These are phyloP conservation scores for Ceratobasidium sp. DNA, from an alignment of 1,284 basidiomycete genomes.

Conservation along the genomic window DNA sequence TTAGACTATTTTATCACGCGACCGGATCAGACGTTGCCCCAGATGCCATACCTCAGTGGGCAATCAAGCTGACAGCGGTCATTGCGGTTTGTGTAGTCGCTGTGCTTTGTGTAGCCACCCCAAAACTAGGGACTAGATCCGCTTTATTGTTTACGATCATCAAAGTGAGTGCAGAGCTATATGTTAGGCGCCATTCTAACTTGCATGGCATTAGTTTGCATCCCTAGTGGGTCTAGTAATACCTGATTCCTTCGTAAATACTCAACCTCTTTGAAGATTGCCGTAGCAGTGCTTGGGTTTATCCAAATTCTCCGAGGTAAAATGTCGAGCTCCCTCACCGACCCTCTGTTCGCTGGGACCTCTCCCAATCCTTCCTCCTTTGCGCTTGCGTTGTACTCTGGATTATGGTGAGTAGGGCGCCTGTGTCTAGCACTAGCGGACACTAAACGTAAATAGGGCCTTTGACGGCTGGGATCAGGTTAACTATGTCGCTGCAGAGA, in stretches of 20 bases:
- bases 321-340: constrained; percentile 73
- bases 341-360: constrained; percentile 79
- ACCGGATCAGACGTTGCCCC: constrained; percentile 74
- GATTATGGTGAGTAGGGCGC: constrained; percentile 69
- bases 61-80: constrained; percentile 89
- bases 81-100: constrained; percentile 80
- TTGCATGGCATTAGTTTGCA: constrained; percentile 62
- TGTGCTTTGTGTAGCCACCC: constrained; percentile 81
- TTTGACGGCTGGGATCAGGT: constrained; percentile 92
- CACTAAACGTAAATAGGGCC: constrained; percentile 63
- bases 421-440: background rate
- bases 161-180: constrained; percentile 69
- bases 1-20: constrained; percentile 75
- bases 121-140: constrained; percentile 82
- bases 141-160: constrained; percentile 88
- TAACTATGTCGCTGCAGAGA: constrained; percentile 93
- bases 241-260: background rate
- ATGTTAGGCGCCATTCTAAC: background rate
- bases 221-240: constrained; percentile 63
- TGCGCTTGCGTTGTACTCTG: constrained; percentile 94
- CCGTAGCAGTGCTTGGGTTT: constrained; percentile 79
- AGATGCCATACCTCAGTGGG: constrained; percentile 88
- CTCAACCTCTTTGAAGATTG: constrained; percentile 62
- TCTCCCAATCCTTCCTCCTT: constrained; percentile 85
- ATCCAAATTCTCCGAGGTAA: constrained; percentile 78